Conservation (phyloP, 1,139 yeast genomes). For the Entelexis sorbosivorans region DNA sequence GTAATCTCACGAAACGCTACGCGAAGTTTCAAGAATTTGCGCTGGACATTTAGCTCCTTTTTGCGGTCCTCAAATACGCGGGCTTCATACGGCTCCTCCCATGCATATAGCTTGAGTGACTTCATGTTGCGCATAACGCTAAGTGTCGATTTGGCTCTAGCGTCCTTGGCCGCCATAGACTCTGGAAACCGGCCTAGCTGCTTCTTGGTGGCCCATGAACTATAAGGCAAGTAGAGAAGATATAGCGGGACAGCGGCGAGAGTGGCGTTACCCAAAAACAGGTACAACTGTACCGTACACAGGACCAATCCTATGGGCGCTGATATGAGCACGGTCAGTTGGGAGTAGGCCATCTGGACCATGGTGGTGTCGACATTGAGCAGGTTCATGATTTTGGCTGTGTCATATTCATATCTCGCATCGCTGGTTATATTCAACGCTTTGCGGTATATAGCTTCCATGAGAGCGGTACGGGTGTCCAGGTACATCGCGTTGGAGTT, state of each 20-base stretch:
- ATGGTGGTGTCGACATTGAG: constrained; percentile 78
- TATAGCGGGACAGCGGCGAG: constrained; percentile 47
- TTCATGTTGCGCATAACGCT: constrained; percentile 57
- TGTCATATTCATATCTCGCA: constrained; percentile 56
- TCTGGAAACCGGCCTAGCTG: constrained; percentile 42
- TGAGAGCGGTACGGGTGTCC: constrained; percentile 13
- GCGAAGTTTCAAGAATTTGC: constrained; percentile 28
- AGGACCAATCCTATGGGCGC: constrained; percentile 56
- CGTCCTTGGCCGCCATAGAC: constrained; percentile 59
- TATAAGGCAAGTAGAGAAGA: constrained; percentile 31
- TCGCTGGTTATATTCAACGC: constrained; percentile 69
- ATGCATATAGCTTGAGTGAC: constrained; percentile 58
- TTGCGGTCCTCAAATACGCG: constrained; percentile 51
- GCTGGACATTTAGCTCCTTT: constrained; percentile 51
- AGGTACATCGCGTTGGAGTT: constrained; percentile 9
- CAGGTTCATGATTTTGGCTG: constrained; percentile 77
- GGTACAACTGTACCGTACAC: constrained; percentile 49
- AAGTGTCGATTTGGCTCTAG: constrained; percentile 44
- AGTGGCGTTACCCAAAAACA: constrained; percentile 62
- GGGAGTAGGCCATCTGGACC: constrained; percentile 50
- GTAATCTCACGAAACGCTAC: constrained; percentile 26
- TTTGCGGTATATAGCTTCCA: constrained; percentile 46
- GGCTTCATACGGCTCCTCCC: constrained; percentile 57
- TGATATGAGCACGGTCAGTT: constrained; percentile 52
- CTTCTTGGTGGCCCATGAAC: constrained; percentile 41